Base-by-base conservation (phyloP, 1,284 basidiomycete genomes). In the Pulchroboletus neoregius region DNA sequence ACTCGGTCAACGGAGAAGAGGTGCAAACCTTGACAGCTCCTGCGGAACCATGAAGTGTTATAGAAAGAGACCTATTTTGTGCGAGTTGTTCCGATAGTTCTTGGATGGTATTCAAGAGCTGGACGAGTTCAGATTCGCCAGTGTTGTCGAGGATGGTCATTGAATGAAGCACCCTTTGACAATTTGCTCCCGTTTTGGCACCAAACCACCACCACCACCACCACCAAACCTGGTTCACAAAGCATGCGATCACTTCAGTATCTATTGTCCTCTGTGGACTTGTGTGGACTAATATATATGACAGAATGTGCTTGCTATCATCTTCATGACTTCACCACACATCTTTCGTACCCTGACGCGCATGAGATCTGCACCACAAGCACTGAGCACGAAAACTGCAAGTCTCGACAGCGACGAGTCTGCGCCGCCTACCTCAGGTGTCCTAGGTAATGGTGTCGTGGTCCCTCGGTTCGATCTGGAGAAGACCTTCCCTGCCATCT, bases 61-160 rank as follows among this genome's bases (percentile, higher is more conserved):
- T 72, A 10, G 83, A 79, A 45, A 77, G 58, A 27, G 70, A 76
- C 18, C 87, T 77, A 65, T 95, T 96, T 52, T 82, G 82, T 43
- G 80, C 82, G 45, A 96, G 78, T 68, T 96, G 92, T 49, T 92
- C 88, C 56, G 80, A 78, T 35, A 94, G 76, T 63, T 93, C 88
- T 32, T 79, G 78, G 30, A 94, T 85, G 10, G 91, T 69, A 15
- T 70, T 66, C 83, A 87, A 87, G 48, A 94, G 73, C 45, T 82
- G 79, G 56, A 73, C 68, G 36, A 91, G 71, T 53, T 85, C 80
- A 36, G 58, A 57, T 37, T 61, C 63, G 33, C 56, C 59, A 13
- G 73, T 68, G 52, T 70, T 66, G 49, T 72, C 68, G 44, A 68
- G 65, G 71, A 76, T 74, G 52, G 67, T 58, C 67, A 68, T 68